Conservation (phyloP, 768 basidiomycete species). For the Phanerochaete carnosa region DNA sequence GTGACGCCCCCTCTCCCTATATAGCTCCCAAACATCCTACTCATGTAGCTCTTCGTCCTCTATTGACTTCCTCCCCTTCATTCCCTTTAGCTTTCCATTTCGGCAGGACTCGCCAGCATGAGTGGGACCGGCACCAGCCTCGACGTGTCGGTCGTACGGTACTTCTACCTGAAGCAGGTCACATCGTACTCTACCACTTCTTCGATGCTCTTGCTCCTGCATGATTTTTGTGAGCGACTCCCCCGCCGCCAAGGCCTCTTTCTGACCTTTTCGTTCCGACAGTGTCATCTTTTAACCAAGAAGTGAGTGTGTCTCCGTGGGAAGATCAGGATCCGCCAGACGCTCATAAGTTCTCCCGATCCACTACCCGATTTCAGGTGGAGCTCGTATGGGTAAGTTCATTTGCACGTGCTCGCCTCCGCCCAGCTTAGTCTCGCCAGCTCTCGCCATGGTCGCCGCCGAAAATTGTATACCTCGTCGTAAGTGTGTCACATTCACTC, state of each 20-base stretch:
- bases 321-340: background rate
- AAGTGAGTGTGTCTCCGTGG: slow-evolving; percentile 7
- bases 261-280: no score
- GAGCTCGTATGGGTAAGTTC: slow-evolving; percentile 16
- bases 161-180: slow-evolving; percentile 15
- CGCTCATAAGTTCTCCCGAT: no score
- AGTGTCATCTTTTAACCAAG: slow-evolving; percentile 14
- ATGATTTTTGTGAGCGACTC: slow-evolving; percentile 13
- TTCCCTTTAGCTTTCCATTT: background rate
- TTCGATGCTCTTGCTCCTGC: slow-evolving; percentile 14
- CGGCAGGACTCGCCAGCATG: slow-evolving; percentile 6
- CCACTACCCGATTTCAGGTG: slow-evolving; percentile 3
- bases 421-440: background rate
- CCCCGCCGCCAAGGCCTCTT: no score
- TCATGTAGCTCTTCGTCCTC: slow-evolving; percentile 4
- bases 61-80: slow-evolving; percentile 3
- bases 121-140: slow-evolving; percentile 9
- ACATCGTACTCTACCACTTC: slow-evolving; percentile 13
- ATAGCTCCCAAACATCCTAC: background rate
- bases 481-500: background rate
- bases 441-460: slow-evolving; percentile 12
- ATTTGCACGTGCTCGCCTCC: background rate
- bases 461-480: slow-evolving; percentile 13
- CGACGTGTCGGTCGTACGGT: slow-evolving; percentile 6
- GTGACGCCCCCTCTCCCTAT: background rate